These are phyloP conservation scores for Tylopilus sp. DNA, from an alignment of 1,284 basidiomycete species.

Conservation along the genomic window DNA sequence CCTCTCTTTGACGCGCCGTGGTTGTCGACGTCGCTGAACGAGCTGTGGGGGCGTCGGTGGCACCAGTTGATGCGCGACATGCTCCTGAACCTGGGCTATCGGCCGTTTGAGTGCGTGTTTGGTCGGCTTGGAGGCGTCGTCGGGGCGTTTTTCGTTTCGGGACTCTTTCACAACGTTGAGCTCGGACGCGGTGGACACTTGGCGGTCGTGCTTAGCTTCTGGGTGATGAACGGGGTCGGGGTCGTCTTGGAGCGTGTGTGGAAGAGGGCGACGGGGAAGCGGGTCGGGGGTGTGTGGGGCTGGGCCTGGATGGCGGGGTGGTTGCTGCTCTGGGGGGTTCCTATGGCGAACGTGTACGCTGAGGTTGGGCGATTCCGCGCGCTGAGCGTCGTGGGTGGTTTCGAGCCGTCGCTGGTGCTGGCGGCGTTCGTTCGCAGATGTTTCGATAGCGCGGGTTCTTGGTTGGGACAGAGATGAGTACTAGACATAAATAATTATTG, in stretches of 20 bases:
- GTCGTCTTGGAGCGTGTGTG: constrained; percentile 48
- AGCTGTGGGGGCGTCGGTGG: constrained; percentile 46
- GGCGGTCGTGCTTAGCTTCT: constrained; percentile 44
- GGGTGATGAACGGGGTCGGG: constrained; percentile 53
- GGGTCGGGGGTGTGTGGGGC: constrained; percentile 44
- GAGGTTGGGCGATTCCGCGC: constrained; percentile 34
- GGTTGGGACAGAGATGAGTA: no score
- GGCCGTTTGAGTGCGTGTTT: constrained; percentile 32
- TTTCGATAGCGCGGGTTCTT: no score
- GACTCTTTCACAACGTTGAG: constrained; percentile 51
- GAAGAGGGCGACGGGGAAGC: constrained; percentile 37
- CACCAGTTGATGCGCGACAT: constrained; percentile 41
- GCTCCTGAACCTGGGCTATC: constrained; percentile 34
- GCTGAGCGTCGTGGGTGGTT: constrained; percentile 10
- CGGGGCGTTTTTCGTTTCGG: constrained; percentile 55
- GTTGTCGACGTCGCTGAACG: constrained; percentile 37
- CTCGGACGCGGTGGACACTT: constrained; percentile 49
- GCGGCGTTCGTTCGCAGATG: background rate
- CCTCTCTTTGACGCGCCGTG: constrained; percentile 40
- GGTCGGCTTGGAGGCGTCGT: constrained; percentile 47
- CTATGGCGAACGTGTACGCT: constrained; percentile 49
- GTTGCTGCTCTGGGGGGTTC: constrained; percentile 44
- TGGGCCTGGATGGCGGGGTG: constrained; percentile 49
- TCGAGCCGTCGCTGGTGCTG: constrained; percentile 15
- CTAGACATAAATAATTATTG: no score